Evolutionary conservation across 208 protist genomes (phyloP).

Genomic region (Leishmania major): DNA sequence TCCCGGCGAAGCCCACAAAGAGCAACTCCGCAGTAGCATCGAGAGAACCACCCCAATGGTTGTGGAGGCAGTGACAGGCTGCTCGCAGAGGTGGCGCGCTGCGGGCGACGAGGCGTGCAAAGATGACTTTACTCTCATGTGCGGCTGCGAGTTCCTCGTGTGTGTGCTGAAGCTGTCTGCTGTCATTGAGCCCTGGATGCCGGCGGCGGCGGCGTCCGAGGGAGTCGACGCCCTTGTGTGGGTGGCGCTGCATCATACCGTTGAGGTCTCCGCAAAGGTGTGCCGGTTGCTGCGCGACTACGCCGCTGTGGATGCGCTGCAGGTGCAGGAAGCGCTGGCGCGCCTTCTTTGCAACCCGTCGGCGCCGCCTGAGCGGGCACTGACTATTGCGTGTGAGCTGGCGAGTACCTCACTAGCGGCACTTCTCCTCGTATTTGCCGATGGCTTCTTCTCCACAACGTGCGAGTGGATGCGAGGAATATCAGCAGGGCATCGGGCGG

Average conservation of each 20-base stretch:
- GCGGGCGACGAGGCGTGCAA: background rate
- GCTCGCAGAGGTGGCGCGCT: constrained; percentile 8
- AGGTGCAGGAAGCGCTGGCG: constrained; percentile 7
- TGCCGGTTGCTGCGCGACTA: constrained; percentile 31
- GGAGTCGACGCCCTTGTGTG: constrained; percentile 35
- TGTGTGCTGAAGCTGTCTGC: constrained; percentile 43
- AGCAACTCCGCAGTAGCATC: constrained; percentile 15
- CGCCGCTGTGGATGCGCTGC: constrained; percentile 10
- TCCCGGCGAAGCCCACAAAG: constrained; percentile 8
- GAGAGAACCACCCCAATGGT: constrained; percentile 22
- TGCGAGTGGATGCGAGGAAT: constrained; percentile 25
- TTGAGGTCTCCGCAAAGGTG: constrained; percentile 24
- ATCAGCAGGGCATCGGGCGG: constrained; percentile 1
- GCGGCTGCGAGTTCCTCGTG: constrained; percentile 55
- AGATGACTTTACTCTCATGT: constrained; percentile 29
- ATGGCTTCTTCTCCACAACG: constrained; percentile 16
- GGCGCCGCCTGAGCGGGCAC: constrained; percentile 14
- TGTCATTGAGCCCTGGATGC: constrained; percentile 42
- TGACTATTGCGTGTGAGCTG: constrained; percentile 24
- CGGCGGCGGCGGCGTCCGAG: constrained; percentile 16
- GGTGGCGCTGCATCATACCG: constrained; percentile 18
- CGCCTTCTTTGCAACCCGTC: constrained; percentile 17
- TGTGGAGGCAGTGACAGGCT: constrained; percentile 10
- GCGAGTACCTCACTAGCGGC: constrained; percentile 22
- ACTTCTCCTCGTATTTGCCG: constrained; percentile 25